Base-by-base conservation (phyloP, 2,329 filamentous ascomycete species). In the Colletotrichum tamarilloi region DNA sequence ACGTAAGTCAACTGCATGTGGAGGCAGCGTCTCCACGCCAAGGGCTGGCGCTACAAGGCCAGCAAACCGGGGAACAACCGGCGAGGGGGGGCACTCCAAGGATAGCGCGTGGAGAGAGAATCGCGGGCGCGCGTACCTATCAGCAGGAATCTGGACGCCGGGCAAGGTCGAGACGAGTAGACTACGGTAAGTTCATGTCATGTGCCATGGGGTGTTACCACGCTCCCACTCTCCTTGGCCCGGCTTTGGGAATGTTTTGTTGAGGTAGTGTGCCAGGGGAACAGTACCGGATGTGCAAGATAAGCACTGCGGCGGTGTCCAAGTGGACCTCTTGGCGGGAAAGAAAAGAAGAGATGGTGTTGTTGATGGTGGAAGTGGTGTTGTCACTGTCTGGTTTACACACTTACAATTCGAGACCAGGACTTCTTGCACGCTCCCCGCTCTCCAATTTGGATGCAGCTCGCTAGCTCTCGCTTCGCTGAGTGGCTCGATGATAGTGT, bases 51-150 rank as follows among this genome's bases (percentile, higher is more conserved):
- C 62, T 56, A 62, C 59, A 57, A 70, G 32, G 62, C 38, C 67
- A 65, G 67, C 67, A 71, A 70, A 65, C 71, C 71, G 71, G 71
- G 71, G 71, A 66, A 62, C 60, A 49, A 28, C 56, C 67, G 60
- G 71, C 16, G 42, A 57, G n/a, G 70, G 70, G 53, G 35, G 28
- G 60, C 67, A 66, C 62, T 38, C 49, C 71, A 49, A 65, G 71
- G 67, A 38, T 66, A 71, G 67, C 67, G 67, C 67, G 67, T 57
- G 67, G 60, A 60, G 53, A 59, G 69, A 63, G 58, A 55, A 68
- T 70, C 71, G 56, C 71, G 24, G 56, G 56, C 70, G 55, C 67
- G 35, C 22, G 49, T 49, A 32, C 30, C 8, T 32, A 53, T 60
- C 52, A 55, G 55, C 28, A 32, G n/a, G 56, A 26, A 35, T 22